Base-by-base conservation (phyloP, 2,329 filamentous ascomycete genomes). In the Phyllosticta citriasiana region DNA sequence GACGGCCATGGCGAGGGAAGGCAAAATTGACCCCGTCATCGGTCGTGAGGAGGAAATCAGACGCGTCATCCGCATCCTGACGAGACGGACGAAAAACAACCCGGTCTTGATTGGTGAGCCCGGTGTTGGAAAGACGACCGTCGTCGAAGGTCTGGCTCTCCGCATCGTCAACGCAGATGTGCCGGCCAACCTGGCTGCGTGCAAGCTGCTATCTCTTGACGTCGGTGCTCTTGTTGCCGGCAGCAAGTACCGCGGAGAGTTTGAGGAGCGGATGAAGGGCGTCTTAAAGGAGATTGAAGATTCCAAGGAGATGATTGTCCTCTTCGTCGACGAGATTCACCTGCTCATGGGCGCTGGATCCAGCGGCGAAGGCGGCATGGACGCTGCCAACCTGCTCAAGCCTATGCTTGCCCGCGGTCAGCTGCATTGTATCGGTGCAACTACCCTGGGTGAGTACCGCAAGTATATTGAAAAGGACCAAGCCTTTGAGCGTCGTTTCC, bases 381-480 rank as follows among this genome's bases (percentile, higher is more conserved):
- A 99, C 72, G 94, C 94, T 57, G 94, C 94, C 69, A 99, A 99
- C 74, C 79, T 99, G 69, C 83, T 99, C 65, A 99, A 99, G 80
- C 94, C 94, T 62, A 97, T 97, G 93, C 84, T 99, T 67, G 94
- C 94, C 63, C 87, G 94, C 71, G 94, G 94, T 59, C 93, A 97
- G 74, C 81, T 99, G 63, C 94, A 99, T 81, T 99, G 94, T 71
- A 97, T 99, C 65, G 94, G 94, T 74, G 94, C 94, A 5, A 99
- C 94, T 1, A 99, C 94, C 1, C 83, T 99, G 62, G 85, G 86
- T 64, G 94, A 99, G 74, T 99, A 99, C 77, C 86, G 94, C 71
- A 99, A 99, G 76, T 97, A 99, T 76, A 96, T 99, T 65, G 94
- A 99, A 75, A 99, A 99, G 77, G 94, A 99, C 70, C 89, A 91